Base-by-base conservation (phyloP, 2,329 filamentous ascomycete genomes). In the Eurotiales sp. region DNA sequence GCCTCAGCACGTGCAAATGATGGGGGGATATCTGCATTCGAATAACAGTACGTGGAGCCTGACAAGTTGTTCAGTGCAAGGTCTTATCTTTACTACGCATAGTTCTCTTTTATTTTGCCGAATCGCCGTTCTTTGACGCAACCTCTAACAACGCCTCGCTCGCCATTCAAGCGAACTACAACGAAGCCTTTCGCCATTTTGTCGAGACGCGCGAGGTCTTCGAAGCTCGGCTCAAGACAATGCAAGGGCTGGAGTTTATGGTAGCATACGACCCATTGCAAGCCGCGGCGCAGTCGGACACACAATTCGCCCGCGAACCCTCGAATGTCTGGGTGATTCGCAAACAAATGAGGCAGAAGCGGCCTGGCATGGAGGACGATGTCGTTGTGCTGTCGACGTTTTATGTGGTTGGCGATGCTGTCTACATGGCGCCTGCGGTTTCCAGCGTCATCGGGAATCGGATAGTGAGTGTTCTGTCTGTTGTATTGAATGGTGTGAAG, bases 121-220 rank as follows among this genome's bases (percentile, higher is more conserved):
- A 79, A 58, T 83, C 80, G 1, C 80, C 80, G n/a, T 85, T 83
- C 71, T 84, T 82, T 64, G 82, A 85, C 55, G 67, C 71, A 21
- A 77, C 73, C 12, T 82, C 78, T 54, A 84, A 84, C 65, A 85
- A 85, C 66, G 77, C 77, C 55, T 73, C 80, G 8, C 68, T 81
- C 45, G 68, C 78, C 56, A 72, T 73, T 21, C 80, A 83, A 61
- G 72, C 75, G 11, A 73, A 68, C 53, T 71, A 70, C 56, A 76
- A 80, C 54, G 71, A 74, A 55, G 67, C 72, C 36, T 70, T 77
- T 54, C 74, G 74, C 51, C 68, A 76, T 45, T 71, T 78, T 37
- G 70, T 81, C 51, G 72, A 77, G 55, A 79, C 80, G 25, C 78
- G 81, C 25, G 72, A 78, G 56, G 72, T 71, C 0, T 82, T 85